Conservation (phyloP, 768 basidiomycete species). For the Phylloporus sp. region DNA sequence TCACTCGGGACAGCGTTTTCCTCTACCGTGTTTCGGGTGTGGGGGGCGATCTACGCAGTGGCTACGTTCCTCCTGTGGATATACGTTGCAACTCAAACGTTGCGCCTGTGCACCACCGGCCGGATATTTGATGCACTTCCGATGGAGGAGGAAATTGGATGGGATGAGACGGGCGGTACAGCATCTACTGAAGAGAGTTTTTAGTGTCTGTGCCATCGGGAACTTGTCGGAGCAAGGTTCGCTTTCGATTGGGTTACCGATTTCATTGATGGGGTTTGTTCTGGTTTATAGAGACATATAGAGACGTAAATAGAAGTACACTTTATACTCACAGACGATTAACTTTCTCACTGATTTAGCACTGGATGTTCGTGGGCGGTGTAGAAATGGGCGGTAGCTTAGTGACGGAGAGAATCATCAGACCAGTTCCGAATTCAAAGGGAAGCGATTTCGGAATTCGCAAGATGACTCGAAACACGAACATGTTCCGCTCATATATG, state of each 20-base stretch:
- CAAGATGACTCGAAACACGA: background rate
- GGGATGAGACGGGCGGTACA: background rate
- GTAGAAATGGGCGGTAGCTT: background rate
- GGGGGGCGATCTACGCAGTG: conserved; percentile 52
- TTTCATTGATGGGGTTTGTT: background rate
- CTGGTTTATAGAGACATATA: background rate
- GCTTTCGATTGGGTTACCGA: background rate
- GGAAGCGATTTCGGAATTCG: conserved; percentile 5
- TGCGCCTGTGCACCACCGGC: conserved; percentile 32
- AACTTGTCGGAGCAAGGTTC: no score
- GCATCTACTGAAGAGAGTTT: conserved; percentile 1
- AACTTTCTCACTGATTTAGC: background rate
- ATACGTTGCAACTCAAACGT: conserved; percentile 43
- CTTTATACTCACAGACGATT: background rate
- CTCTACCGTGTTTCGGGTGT: conserved; percentile 52
- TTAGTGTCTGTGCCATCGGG: no score
- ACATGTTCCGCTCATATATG: background rate
- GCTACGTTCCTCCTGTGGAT: conserved; percentile 52
- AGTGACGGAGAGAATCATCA: background rate
- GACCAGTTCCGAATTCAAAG: background rate
- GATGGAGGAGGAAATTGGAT: conserved; percentile 30
- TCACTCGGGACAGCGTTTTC: conserved; percentile 47
- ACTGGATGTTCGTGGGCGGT: background rate
- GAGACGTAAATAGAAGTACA: background rate
- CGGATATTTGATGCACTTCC: conserved; percentile 43